These are phyloP conservation scores for Recurvomyces mirabilis DNA, from an alignment of 495 filamentous ascomycete species.

Conservation along the genomic window DNA sequence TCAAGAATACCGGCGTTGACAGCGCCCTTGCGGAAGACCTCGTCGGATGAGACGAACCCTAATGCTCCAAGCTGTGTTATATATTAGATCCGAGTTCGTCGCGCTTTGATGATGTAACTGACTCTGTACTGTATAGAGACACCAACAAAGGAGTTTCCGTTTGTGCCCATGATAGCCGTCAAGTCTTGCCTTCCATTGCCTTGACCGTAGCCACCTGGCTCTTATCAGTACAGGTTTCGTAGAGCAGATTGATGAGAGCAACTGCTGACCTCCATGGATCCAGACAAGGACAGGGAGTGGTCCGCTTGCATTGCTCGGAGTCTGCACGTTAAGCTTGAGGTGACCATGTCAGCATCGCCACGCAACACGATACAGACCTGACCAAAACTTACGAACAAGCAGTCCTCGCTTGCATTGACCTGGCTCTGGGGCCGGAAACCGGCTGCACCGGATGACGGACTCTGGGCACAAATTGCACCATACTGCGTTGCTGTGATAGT, in stretches of 20 bases:
- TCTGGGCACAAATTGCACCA: conserved; percentile 18
- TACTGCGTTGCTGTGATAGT: conserved; percentile 13
- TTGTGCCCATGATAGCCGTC: conserved; percentile 22
- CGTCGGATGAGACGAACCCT: conserved; percentile 43
- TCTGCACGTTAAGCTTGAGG: conserved; percentile 7
- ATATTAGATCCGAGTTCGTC: neutral
- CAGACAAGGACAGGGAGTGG: conserved; percentile 23
- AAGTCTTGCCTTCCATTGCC: conserved; percentile 22
- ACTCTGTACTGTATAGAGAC: conserved; percentile 28
- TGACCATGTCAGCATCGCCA: neutral
- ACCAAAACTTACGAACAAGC: conserved; percentile 23
- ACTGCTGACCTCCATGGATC: conserved; percentile 24
- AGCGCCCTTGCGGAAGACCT: conserved; percentile 40
- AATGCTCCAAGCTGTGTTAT: conserved; percentile 36
- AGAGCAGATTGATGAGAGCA: no score
- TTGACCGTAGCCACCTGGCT: conserved; percentile 26
- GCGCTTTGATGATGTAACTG: neutral
- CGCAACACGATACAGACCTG: neutral
- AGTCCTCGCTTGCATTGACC: conserved; percentile 24
- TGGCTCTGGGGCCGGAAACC: neutral
- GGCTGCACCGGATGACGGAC: neutral
- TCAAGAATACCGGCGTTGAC: conserved; percentile 55
- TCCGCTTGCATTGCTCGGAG: conserved; percentile 8
- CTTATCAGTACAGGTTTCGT: no score
- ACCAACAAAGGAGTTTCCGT: conserved; percentile 26